Conservation (phyloP, 768 basidiomycete genomes). For the Pisolithus microcarpus region DNA sequence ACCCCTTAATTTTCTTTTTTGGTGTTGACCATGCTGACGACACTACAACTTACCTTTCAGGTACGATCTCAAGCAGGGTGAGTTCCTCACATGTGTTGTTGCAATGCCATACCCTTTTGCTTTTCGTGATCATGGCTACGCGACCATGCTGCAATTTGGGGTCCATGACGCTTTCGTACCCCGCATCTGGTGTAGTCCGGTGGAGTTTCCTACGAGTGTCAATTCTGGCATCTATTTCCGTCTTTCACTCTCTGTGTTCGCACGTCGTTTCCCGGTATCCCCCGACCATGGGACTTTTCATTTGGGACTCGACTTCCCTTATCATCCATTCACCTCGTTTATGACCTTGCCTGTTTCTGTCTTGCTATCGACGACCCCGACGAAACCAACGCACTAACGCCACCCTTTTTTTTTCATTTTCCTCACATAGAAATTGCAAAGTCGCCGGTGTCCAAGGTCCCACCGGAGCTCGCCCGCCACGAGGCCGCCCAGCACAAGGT, state of each 20-base stretch:
- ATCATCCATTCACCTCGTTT: background rate
- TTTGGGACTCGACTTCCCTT: too few relatives aligned
- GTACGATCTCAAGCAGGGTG: constrained; percentile 94
- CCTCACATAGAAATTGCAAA: constrained; percentile 73
- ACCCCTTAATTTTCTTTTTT: constrained; percentile 4
- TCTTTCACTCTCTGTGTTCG: too few relatives aligned
- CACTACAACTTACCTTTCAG: constrained; percentile 31
- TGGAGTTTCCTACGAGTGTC: too few relatives aligned
- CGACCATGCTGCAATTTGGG: too few relatives aligned
- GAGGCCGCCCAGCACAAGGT: constrained; percentile 88
- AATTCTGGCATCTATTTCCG: too few relatives aligned
- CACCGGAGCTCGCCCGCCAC: constrained; percentile 83
- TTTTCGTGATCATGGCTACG: background rate
- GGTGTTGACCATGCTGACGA: constrained; percentile 3
- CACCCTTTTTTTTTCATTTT: background rate
- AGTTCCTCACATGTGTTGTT: constrained; percentile 11
- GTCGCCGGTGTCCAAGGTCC: constrained; percentile 86
- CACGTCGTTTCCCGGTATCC: too few relatives aligned
- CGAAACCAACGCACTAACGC: constrained; percentile 11
- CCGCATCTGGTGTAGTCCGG: too few relatives aligned
- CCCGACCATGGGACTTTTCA: too few relatives aligned
- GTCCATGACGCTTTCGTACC: too few relatives aligned
- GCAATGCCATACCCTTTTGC: background rate
- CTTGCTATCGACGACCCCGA: background rate
- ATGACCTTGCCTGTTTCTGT: background rate